Evolutionary conservation across 1,139 yeast species (phyloP), one percentile per base, ranked within the genome.

Genomic region (Blastobotrys apis): DNA sequence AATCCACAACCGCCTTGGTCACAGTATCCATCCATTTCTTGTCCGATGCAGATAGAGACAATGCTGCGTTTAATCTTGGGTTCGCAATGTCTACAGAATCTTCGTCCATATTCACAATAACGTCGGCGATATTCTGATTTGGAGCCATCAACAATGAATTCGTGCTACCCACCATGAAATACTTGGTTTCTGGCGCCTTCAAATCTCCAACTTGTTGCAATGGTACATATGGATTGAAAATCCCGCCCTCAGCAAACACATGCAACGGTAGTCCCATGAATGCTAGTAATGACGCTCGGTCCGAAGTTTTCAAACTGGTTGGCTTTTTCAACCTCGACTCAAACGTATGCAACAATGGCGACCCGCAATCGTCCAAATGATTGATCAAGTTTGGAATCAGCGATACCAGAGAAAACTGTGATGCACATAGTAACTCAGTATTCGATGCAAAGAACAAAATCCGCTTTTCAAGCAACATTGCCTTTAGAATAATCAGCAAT

Each of bases 191-290:
- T 1, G 72, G 69, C 26, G 75, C 73, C 31, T 72, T 73, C 44
- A 92, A 69, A 54, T 85, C 90, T 45, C 83, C 84, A 46, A 92
- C 69, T 60, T 90, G 97, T 63, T 90, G 98, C 43, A 92, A 68
- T 0, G 98, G 95, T 19, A 90, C 75, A 63, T 90, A 92, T 0
- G 98, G 97, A 53, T 85, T 84, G 73, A 94, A 90, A 52, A 90
- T 75, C 2, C 95, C 87, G 32, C 94, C 94, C 55, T 80, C 77
- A 9, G 88, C 87, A 66, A 92, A 92, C 1, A 88, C 66, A 56
- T 84, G 92, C 43, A 92, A 68, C 0, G 98, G 98, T 35, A 92
- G 71, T 0, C 98, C 98, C 63, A 87, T 77, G 60, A 87, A 92
- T 33, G 78, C 69, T 44, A 90, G 67, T 64, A 90, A 74, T 1